A percentile compares a stretch with the other conserved stretches of the same genome.
Conservation (phyloP, 2,329 filamentous ascomycete genomes). For the Xylariaceae sp. region DNA sequence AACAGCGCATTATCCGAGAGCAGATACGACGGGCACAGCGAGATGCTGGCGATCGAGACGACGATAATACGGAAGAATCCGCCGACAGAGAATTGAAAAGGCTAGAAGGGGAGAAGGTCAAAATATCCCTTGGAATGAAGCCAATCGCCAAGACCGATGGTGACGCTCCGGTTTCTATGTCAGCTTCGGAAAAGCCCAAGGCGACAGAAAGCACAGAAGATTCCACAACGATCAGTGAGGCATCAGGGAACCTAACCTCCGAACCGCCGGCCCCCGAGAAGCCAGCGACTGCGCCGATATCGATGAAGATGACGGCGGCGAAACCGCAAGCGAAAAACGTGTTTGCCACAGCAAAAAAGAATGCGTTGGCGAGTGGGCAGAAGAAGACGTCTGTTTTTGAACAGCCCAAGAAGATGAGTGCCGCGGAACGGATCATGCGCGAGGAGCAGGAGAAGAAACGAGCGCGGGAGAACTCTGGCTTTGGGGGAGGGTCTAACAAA, state of each 20-base stretch:
- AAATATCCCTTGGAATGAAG: slow-evolving; percentile 60
- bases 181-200: slow-evolving; percentile 13
- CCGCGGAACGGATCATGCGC: slow-evolving; percentile 85
- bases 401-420: slow-evolving; percentile 78
- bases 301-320: slow-evolving; percentile 60
- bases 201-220: not conserved
- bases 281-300: slow-evolving; percentile 41
- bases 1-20: slow-evolving; percentile 75
- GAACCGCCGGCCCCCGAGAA: slow-evolving; percentile 25
- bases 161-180: slow-evolving; percentile 15
- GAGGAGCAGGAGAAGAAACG: slow-evolving; percentile 73
- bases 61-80: slow-evolving; percentile 38
- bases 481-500: slow-evolving; percentile 46
- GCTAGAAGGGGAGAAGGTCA: slow-evolving; percentile 72
- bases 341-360: slow-evolving; percentile 65
- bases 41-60: slow-evolving; percentile 41
- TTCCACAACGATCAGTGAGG: not conserved
- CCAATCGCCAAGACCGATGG: slow-evolving; percentile 24
- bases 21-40: slow-evolving; percentile 76
- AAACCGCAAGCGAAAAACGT: slow-evolving; percentile 74
- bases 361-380: slow-evolving; percentile 55
- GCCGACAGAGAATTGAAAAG: slow-evolving; percentile 50
- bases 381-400: slow-evolving; percentile 60
- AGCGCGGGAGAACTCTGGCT: slow-evolving; percentile 44
- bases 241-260: not conserved